A percentile compares a stretch with the other conserved stretches of the same genome.
phyloP scores from a whole-genome alignment of 257 asterid genomes.

The Penstemon barbatus region DNA sequence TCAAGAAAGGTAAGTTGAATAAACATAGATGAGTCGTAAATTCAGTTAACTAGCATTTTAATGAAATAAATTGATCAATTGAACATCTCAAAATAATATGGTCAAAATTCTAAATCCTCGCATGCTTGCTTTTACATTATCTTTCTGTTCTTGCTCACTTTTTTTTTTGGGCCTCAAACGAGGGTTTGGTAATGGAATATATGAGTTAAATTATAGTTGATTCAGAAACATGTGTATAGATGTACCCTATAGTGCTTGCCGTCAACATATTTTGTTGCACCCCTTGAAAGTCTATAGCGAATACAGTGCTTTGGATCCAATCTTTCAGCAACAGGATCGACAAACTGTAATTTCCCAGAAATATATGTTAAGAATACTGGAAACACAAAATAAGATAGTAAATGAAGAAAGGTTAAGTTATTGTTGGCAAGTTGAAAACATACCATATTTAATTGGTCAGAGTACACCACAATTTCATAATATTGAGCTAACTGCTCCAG shows the following conservation, averaged over 20 bases:
- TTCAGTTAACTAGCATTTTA: no score
- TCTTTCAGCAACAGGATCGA: conserved; percentile 73
- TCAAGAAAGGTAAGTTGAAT: no score
- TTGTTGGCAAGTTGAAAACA: conserved; percentile 14
- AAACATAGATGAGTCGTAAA: no score
- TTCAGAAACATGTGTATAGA: conserved; percentile 21
- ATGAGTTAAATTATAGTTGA: conserved; percentile 4
- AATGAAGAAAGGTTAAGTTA: neutral
- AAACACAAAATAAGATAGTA: neutral
- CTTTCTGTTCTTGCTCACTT: no score
- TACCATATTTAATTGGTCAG: conserved; percentile 75
- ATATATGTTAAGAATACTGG: conserved; percentile 4
- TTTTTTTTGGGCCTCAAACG: neutral
- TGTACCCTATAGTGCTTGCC: conserved; percentile 91
- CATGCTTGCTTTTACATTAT: no score
- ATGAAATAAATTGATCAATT: no score
- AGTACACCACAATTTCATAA: conserved; percentile 73
- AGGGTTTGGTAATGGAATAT: neutral
- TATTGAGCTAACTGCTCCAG: conserved; percentile 79
- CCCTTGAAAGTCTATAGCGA: conserved; percentile 70
- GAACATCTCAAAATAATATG: no score
- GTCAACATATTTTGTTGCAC: conserved; percentile 67
- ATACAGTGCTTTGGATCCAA: conserved; percentile 72
- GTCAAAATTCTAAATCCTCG: no score
- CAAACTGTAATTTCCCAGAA: conserved; percentile 57